A percentile compares a stretch with the other conserved stretches of the same genome.
Conservation (phyloP, 352 stramenopile genomes). For the Globisporangium camurandrum region DNA sequence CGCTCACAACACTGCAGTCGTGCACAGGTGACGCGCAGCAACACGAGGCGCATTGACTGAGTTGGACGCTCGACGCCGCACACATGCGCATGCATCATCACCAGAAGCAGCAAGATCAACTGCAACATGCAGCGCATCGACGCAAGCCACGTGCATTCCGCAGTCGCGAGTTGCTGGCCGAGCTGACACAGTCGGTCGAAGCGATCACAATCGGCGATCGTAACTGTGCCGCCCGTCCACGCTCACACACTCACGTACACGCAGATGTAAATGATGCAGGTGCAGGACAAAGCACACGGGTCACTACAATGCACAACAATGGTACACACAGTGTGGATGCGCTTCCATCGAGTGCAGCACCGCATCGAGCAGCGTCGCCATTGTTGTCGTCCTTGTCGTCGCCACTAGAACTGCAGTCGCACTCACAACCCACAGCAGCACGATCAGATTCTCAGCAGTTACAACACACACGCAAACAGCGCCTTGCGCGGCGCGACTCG, state of each 20-base stretch:
- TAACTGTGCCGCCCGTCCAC: not conserved
- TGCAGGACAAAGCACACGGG: not conserved
- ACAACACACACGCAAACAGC: conserved; percentile 19
- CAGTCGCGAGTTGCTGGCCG: conserved; percentile 22
- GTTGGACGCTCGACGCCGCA: not conserved
- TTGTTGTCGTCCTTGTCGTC: conserved; percentile 1
- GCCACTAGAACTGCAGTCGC: conserved; percentile 11
- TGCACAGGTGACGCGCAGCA: no score
- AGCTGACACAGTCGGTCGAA: conserved; percentile 23
- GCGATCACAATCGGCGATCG: conserved; percentile 19
- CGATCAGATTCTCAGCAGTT: not conserved
- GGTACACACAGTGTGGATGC: no score
- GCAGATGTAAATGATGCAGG: not conserved
- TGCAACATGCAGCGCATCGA: conserved; percentile 1
- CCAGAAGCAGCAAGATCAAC: not conserved
- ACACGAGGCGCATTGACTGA: not conserved
- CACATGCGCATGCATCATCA: not conserved
- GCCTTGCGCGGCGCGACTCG: conserved; percentile 10
- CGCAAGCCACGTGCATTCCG: conserved; percentile 15
- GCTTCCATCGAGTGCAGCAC: no score
- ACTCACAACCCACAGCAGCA: not conserved
- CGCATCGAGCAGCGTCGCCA: not conserved
- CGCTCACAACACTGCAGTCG: no score
- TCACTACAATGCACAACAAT: not conserved
- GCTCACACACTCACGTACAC: not conserved